Evolutionary conservation across 768 basidiomycete species (phyloP), one percentile per base, ranked within the genome.

Genomic region (Tricholoma bakamatsutake): DNA sequence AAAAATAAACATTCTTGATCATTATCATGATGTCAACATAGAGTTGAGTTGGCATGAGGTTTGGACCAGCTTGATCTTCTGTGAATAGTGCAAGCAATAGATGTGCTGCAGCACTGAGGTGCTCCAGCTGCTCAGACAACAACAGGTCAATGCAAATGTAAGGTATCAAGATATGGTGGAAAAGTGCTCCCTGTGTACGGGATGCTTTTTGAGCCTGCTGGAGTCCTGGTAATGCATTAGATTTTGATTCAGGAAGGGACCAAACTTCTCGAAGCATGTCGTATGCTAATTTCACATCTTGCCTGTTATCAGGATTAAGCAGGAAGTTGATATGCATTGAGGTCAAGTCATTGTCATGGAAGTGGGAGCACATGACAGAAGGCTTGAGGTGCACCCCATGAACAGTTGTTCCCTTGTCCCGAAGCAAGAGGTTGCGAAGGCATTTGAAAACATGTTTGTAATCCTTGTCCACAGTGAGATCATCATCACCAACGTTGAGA

Each of bases 21-120:
- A 72, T 72, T 2, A 70, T 56, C 63, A 67, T 64, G 40, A 74
- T 58, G 54, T 76, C 70, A 1, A 57, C n/a, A 50, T 64, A 75
- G 0, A 69, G 62, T 6, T 61, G 59, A 15, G 47, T 24, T 2
- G 47, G 47, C n/a, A 49, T 28, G 7, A 49, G 33, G 1, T 11
- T 33, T 3, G 28, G 28, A n/a, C 47, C 47, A 39, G 39, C n/a
- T 39, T 39, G 39, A 17, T 27, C 47, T 49, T 49, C n/a, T 3
- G 24, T 13, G 12, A 30, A 49, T 1, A 24, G 21, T 3, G 21
- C 21, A 24, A 24, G 21, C 2, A 24, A 3, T 3, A 24, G 21
- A 24, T 24, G 21, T 24, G 21, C 21, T 1, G 21, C 21, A 24
- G 21, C 21, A 24, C 21, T 24, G 3, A 24, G 21, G 21, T 24